Percentiles rank a stretch among this genome's conserved stretches.
These are phyloP conservation scores for Gamsiella multidivaricata DNA, from an alignment of 192 early-diverging fungal genomes.

Conservation along the genomic window DNA sequence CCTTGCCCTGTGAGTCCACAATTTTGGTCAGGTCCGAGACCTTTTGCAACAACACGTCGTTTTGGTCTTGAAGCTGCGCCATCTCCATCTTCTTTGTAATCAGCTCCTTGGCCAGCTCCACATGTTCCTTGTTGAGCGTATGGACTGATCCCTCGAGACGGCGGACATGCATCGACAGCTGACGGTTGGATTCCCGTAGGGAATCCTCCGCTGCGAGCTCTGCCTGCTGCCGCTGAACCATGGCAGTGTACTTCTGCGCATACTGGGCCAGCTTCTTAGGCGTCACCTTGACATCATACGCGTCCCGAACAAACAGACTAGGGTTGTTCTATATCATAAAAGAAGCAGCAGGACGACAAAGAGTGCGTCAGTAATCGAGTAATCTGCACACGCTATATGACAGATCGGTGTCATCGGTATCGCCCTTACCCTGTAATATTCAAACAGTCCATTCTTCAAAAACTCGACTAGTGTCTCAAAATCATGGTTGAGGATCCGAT, in stretches of 20 bases:
- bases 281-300: constrained; percentile 80
- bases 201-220: constrained; percentile 75
- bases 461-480: constrained; percentile 89
- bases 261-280: constrained; percentile 76
- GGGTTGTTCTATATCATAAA: constrained; percentile 65
- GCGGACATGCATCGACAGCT: constrained; percentile 70
- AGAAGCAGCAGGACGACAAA: not conserved
- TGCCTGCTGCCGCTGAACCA: constrained; percentile 67
- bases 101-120: constrained; percentile 73
- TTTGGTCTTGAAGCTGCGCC: constrained; percentile 65
- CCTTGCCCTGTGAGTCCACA: constrained; percentile 62
- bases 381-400: no score
- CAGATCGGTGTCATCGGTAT: no score
- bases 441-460: constrained; percentile 90
- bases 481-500: constrained; percentile 82
- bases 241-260: constrained; percentile 68
- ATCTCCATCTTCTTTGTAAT: constrained; percentile 69
- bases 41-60: constrained; percentile 65
- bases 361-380: no score
- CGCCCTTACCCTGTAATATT: constrained; percentile 74
- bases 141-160: constrained; percentile 74
- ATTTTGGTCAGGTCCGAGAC: constrained; percentile 71
- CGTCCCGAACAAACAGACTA: constrained; percentile 82
- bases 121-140: constrained; percentile 81
- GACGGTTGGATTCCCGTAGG: constrained; percentile 75